Evolutionary conservation across 2,329 filamentous ascomycete species (phyloP), one percentile per base, ranked within the genome.

Genomic region (Neofusicoccum umdonicola): DNA sequence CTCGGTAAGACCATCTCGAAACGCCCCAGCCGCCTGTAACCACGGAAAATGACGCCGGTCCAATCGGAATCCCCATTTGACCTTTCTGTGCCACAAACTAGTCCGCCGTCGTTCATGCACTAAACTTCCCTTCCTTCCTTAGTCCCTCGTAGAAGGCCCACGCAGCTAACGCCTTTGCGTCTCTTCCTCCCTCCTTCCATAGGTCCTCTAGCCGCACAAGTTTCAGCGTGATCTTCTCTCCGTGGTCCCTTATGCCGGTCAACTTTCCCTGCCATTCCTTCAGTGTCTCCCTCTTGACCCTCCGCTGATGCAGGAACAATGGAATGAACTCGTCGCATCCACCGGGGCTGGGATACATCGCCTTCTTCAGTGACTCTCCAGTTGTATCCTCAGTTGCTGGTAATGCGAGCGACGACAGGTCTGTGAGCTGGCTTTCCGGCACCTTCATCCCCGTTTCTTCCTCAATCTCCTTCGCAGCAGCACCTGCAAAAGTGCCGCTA

Each of bases 251-350:
- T 66, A 86, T 64, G 0, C 85, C 85, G 0, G 84, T 87, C 68
- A 85, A 71, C 62, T 81, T 83, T 4, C 83, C 84, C 67, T 82
- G 78, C 67, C 85, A 75, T 42, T 77, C 77, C 41, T 83, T 76
- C 67, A 88, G 80, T 37, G 84, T 76, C 4, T 72, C 69, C 39
- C 79, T 73, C 1, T 80, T 73, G 65, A 87, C 77, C 3, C 80
- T 72, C 69, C 86, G 86, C 70, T 85, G 80, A 66, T 81, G 84
- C 37, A 87, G 69, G 66, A 87, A 85, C 5, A 87, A 69, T 0
- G 84, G 83, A 31, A 87, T 83, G 68, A 84, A 87, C 66, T 88
- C 85, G 70, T 88, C 85, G 65, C 83, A 83, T 2, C 82, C 85
- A 1, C 85, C 85, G 0, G 83, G 76, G 12, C 79, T 83, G 0